Percentiles rank a stretch among this genome's conserved stretches.
Conservation (phyloP, 2,329 filamentous ascomycete genomes). For the Colletotrichum noveboracense region DNA sequence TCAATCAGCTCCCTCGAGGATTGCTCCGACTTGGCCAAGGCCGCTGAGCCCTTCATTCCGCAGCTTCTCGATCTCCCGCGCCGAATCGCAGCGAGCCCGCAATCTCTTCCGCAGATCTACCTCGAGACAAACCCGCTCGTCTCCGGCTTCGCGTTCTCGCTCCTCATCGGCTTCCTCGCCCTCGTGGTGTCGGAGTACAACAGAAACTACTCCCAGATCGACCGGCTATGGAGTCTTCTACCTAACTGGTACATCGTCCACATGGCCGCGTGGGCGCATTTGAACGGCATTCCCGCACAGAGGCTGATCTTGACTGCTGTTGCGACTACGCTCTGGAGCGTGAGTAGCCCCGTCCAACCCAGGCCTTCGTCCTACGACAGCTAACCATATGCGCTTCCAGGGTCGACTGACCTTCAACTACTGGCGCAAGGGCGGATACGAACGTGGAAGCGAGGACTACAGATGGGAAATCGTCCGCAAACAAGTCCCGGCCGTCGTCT, state of each 20-base stretch:
- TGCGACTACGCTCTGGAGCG: constrained; percentile 80
- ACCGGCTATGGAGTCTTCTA: constrained; percentile 89
- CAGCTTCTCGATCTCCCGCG: constrained; percentile 75
- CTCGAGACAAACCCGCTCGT: constrained; percentile 85
- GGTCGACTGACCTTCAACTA: constrained; percentile 92
- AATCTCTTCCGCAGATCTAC: constrained; percentile 75
- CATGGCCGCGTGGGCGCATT: constrained; percentile 80
- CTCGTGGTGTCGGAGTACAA: constrained; percentile 83
- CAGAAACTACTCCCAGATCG: constrained; percentile 95
- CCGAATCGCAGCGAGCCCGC: constrained; percentile 63
- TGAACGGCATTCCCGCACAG: constrained; percentile 72
- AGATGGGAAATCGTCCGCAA: constrained; percentile 82
- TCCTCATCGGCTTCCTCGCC: constrained; percentile 75
- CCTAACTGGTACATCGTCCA: constrained; percentile 88
- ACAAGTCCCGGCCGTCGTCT: constrained; percentile 66
- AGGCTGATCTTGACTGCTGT: constrained; percentile 76
- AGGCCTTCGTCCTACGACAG: neutral
- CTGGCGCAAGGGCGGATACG: constrained; percentile 92
- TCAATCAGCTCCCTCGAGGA: constrained; percentile 73
- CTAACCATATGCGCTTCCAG: constrained; percentile 45
- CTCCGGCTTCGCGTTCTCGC: constrained; percentile 72
- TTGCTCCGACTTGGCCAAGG: constrained; percentile 76
- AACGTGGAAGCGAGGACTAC: constrained; percentile 91
- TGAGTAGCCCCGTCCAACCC: constrained; percentile 38
- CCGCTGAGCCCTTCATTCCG: constrained; percentile 75